phyloP scores from a whole-genome alignment of 345 rosid genomes.

The Citrus sp. region DNA sequence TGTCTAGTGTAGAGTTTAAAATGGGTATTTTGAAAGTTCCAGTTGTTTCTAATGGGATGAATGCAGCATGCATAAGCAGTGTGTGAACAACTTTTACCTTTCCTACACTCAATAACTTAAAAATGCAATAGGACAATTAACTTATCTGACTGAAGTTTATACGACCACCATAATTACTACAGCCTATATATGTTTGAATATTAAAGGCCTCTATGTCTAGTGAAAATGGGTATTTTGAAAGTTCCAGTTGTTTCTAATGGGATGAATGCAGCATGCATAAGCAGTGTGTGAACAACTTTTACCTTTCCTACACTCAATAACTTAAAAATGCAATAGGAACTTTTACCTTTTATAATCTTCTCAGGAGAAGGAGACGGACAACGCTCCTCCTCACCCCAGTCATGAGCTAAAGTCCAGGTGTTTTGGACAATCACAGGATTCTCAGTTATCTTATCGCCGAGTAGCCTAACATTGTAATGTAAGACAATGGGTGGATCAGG shows the following conservation, averaged over 20 bases:
- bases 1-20: not conserved
- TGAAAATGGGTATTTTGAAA: not conserved
- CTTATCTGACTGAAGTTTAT: not conserved
- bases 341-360: slow-evolving; percentile 66
- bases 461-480: slow-evolving; percentile 96
- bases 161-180: not conserved
- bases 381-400: slow-evolving; percentile 98
- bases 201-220: not conserved
- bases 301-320: not conserved
- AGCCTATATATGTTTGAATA: not conserved
- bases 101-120: not conserved
- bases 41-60: not conserved
- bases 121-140: not conserved
- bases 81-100: not conserved
- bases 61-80: not conserved
- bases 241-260: not conserved
- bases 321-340: not conserved
- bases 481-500: slow-evolving; percentile 94
- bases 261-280: not conserved
- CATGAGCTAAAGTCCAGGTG: slow-evolving; percentile 89
- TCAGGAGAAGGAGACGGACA: slow-evolving; percentile 84
- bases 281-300: not conserved
- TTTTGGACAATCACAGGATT: slow-evolving; percentile 98
- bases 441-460: slow-evolving; percentile 91
- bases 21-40: not conserved